Conservation (phyloP, 345 rosid genomes). For the Ailanthus altissimus region DNA sequence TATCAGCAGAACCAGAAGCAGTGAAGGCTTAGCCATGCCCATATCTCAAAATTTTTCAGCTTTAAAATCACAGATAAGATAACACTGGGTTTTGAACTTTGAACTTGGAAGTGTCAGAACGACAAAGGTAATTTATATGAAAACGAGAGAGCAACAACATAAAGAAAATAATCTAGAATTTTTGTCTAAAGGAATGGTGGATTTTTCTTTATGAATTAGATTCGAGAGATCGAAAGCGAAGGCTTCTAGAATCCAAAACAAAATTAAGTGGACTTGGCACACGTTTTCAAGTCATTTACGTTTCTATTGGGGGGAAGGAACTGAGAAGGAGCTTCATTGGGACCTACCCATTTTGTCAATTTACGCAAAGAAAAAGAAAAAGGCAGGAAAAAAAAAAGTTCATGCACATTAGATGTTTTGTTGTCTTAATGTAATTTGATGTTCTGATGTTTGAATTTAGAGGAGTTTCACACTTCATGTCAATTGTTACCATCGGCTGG, state of each 20-base stretch:
- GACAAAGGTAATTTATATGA: not conserved
- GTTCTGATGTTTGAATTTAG: not conserved
- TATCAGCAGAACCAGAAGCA: conserved; percentile 33
- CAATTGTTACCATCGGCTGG: not conserved
- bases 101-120: too few relatives aligned
- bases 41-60: conserved; percentile 16
- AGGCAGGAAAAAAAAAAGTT: not conserved
- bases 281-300: conserved; percentile 31
- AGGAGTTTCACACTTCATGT: conserved; percentile 4
- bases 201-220: conserved; percentile 11
- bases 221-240: not conserved
- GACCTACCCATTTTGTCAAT: conserved; percentile 3
- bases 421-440: not conserved
- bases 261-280: conserved; percentile 5
- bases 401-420: not conserved
- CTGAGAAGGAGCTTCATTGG: conserved; percentile 1
- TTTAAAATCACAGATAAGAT: not conserved
- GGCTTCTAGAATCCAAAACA: conserved; percentile 26
- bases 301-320: conserved; percentile 15
- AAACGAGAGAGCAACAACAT: not conserved
- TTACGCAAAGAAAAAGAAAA: too few relatives aligned
- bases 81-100: not conserved
- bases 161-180: too few relatives aligned
- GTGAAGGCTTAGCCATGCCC: conserved; percentile 25
- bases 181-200: too few relatives aligned